Evolutionary conservation across 371 early-diverging fungal species (phyloP).

Genomic region (Syncephalastrum contaminatum): DNA sequence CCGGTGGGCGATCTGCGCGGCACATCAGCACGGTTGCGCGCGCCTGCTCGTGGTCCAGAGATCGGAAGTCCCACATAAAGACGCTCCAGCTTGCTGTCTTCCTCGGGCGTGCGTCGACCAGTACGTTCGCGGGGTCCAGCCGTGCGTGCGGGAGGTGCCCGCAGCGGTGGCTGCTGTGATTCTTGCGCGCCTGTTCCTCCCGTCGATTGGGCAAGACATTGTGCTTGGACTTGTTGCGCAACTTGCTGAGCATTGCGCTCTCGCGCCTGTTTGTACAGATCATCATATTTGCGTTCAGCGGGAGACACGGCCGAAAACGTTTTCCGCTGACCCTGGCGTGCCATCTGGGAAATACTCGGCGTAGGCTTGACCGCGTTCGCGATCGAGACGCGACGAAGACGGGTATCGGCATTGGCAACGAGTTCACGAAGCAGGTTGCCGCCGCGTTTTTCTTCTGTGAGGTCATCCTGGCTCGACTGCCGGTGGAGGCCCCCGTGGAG

Average conservation of each 20-base stretch:
- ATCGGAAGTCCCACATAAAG: constrained; percentile 41
- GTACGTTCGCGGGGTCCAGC: constrained; percentile 1
- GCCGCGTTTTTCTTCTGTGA: constrained; percentile 4
- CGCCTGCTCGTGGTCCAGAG: constrained; percentile 21
- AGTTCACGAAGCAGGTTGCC: constrained; percentile 4
- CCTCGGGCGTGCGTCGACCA: constrained; percentile 19
- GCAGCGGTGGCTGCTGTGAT: constrained; percentile 3
- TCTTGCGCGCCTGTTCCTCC: constrained; percentile 1
- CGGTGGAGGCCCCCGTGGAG: background rate
- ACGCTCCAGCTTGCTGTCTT: constrained; percentile 30
- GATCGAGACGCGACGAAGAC: constrained; percentile 29
- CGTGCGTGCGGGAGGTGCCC: constrained; percentile 1
- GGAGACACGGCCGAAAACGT: constrained; percentile 48
- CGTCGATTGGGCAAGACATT: constrained; percentile 4
- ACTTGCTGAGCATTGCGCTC: constrained; percentile 8
- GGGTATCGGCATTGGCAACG: constrained; percentile 11
- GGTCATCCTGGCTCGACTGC: constrained; percentile 5
- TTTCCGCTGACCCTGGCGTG: constrained; percentile 40
- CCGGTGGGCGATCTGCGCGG: background rate
- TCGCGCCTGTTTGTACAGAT: constrained; percentile 33
- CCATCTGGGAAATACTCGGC: constrained; percentile 46
- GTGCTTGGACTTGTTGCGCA: constrained; percentile 1
- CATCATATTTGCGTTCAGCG: constrained; percentile 49
- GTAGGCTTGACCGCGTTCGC: constrained; percentile 28
- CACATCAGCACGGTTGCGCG: constrained; percentile 12